phyloP scores from a whole-genome alignment of 345 rosid genomes.

The Litchi chinensis region DNA sequence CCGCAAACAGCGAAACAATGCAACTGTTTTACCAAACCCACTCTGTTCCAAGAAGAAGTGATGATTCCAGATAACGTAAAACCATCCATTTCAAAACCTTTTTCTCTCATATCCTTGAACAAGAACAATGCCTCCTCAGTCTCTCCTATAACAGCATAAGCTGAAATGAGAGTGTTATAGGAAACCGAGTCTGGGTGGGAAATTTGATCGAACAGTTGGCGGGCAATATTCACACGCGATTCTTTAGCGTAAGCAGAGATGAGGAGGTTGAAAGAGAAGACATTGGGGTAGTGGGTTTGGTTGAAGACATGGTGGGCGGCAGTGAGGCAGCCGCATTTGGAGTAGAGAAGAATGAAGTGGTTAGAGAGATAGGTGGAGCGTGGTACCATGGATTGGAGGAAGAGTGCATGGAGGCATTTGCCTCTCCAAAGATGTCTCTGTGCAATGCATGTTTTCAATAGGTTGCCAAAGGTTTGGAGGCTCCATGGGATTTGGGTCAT shows the following conservation, averaged over 20 bases:
- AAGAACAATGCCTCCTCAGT: slow-evolving; percentile 44
- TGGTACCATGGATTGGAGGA: slow-evolving; percentile 64
- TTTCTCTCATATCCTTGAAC: slow-evolving; percentile 58
- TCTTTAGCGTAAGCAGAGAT: slow-evolving; percentile 51
- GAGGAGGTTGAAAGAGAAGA: slow-evolving; percentile 81
- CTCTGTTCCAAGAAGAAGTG: slow-evolving; percentile 51
- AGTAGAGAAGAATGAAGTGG: slow-evolving; percentile 85
- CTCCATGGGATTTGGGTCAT: slow-evolving; percentile 60
- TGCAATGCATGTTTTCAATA: slow-evolving; percentile 55
- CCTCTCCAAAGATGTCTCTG: slow-evolving; percentile 58
- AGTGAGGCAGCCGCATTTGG: slow-evolving; percentile 64
- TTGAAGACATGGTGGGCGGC: slow-evolving; percentile 56
- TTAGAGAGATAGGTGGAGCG: slow-evolving; percentile 84
- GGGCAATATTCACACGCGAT: slow-evolving; percentile 51
- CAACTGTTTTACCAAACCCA: slow-evolving; percentile 58
- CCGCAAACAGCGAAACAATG: slow-evolving; percentile 58
- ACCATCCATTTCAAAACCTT: slow-evolving; percentile 62
- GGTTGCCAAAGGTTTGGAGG: slow-evolving; percentile 46
- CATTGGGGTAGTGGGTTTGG: slow-evolving; percentile 52
- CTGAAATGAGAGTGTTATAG: slow-evolving; percentile 74
- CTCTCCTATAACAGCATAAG: slow-evolving; percentile 64
- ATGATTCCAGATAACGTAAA: slow-evolving; percentile 78
- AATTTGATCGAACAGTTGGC: slow-evolving; percentile 72
- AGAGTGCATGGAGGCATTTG: slow-evolving; percentile 70
- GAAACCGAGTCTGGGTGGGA: slow-evolving; percentile 81